A percentile compares a stretch with the other conserved stretches of the same genome.
Conservation (phyloP, 2,329 filamentous ascomycete genomes). For the Talaromyces rugulosus region DNA sequence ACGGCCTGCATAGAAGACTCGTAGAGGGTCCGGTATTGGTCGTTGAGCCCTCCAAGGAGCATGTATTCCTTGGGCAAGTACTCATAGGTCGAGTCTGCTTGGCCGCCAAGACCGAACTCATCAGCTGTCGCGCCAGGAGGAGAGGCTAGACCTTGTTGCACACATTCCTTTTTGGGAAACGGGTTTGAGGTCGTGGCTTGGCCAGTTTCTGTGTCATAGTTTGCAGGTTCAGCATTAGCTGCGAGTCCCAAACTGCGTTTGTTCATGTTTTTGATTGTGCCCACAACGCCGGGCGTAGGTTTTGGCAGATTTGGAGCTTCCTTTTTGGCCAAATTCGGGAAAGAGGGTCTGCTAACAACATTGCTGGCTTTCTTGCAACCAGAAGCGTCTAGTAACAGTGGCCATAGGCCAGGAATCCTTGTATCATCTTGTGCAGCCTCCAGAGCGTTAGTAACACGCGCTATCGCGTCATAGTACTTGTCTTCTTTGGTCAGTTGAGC, state of each 20-base stretch:
- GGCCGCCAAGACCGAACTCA: slow-evolving; percentile 40
- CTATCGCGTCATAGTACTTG: slow-evolving; percentile 86
- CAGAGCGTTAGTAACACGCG: slow-evolving; percentile 76
- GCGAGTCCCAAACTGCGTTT: slow-evolving; percentile 21
- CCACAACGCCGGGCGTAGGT: not conserved
- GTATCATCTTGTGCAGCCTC: slow-evolving; percentile 70
- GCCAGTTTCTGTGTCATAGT: slow-evolving; percentile 15
- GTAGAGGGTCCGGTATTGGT: slow-evolving; percentile 43
- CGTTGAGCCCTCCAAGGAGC: slow-evolving; percentile 40
- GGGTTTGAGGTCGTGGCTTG: slow-evolving; percentile 4
- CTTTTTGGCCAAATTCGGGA: slow-evolving; percentile 16
- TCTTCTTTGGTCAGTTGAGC: slow-evolving; percentile 77
- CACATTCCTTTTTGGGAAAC: slow-evolving; percentile 26
- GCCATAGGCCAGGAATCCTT: slow-evolving; percentile 73
- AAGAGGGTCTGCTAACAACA: slow-evolving; percentile 4
- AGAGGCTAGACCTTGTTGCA: slow-evolving; percentile 35
- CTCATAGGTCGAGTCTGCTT: slow-evolving; percentile 48
- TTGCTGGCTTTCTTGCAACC: slow-evolving; percentile 58
- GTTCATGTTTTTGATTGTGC: slow-evolving; percentile 17
- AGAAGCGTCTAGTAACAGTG: slow-evolving; percentile 69
- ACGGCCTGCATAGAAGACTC: slow-evolving; percentile 35
- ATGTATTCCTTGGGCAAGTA: slow-evolving; percentile 49
- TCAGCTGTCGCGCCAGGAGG: slow-evolving; percentile 29
- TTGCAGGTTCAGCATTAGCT: slow-evolving; percentile 25
- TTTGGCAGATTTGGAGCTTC: not conserved